These are phyloP conservation scores for Fusarium citri DNA, from an alignment of 2,329 filamentous ascomycete genomes.

Conservation along the genomic window DNA sequence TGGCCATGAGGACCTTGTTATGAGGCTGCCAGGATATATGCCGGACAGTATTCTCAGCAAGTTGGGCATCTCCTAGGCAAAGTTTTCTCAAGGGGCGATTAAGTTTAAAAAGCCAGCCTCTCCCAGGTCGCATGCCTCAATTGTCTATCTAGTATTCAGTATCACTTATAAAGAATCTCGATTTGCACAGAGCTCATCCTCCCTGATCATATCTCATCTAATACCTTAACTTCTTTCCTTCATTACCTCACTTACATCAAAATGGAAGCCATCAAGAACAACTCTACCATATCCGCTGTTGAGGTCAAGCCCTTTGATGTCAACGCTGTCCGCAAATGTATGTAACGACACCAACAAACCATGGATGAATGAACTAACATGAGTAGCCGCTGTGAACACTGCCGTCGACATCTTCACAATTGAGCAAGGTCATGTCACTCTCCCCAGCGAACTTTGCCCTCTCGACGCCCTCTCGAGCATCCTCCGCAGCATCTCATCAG, in stretches of 20 bases:
- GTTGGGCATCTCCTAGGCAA: slow-evolving; percentile 35
- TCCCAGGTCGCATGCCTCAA: slow-evolving; percentile 1
- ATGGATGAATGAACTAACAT: slow-evolving; percentile 23
- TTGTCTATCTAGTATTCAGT: slow-evolving; percentile 4
- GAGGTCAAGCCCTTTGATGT: slow-evolving; percentile 31
- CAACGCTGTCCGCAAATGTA: slow-evolving; percentile 30
- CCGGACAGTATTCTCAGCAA: slow-evolving; percentile 13
- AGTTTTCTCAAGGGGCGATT: slow-evolving; percentile 7
- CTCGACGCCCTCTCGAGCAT: slow-evolving; percentile 41
- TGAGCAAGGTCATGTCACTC: slow-evolving; percentile 37
- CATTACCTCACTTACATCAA: slow-evolving; percentile 10
- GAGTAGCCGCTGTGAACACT: slow-evolving; percentile 38
- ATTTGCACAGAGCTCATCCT: neutral
- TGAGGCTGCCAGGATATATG: slow-evolving; percentile 40
- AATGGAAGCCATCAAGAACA: slow-evolving; percentile 43
- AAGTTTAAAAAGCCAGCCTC: slow-evolving; percentile 31
- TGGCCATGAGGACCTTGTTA: slow-evolving; percentile 43
- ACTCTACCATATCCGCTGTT: slow-evolving; percentile 31
- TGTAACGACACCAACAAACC: neutral
- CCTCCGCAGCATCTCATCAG: slow-evolving; percentile 36
- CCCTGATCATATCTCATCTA: neutral
- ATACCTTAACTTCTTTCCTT: neutral
- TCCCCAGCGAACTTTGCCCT: slow-evolving; percentile 43
- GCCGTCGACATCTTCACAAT: slow-evolving; percentile 42
- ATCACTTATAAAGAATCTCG: slow-evolving; percentile 13